Base-by-base conservation (phyloP, 2,329 filamentous ascomycete species). In the Eutypella sp. region DNA sequence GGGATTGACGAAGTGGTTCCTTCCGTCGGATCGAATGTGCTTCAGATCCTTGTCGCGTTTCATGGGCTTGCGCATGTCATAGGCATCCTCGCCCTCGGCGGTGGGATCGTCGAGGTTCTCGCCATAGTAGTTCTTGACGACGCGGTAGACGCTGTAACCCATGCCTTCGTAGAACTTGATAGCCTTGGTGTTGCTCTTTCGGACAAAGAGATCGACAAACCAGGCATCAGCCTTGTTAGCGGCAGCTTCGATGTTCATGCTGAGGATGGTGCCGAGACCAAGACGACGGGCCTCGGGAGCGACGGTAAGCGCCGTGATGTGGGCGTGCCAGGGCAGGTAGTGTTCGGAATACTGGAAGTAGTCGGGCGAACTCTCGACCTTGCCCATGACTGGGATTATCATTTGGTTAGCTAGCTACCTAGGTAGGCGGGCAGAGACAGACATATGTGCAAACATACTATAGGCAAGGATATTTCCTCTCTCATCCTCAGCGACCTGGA, bases 311-410 rank as follows among this genome's bases (percentile, higher is more conserved):
- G 92, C 93, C 4, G 93, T 99, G 63, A 99, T 95, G 69, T 99
- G 93, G 18, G 90, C 92, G 71, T 99, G 93, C 89, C 90, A 97
- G n/a, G 92, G 92, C n/a, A 96, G 85, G 70, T 95, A 95, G 70
- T 96, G 90, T 59, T 85, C 78, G 41, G 89, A 93, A 59, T 82
- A 82, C 48, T 81, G 77, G 64, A 87, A 80, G 44, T 83, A 82
- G 38, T 87, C 75, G 15, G 87, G 85, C 45, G 89, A 95, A 53
- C 89, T 84, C 73, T 97, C 92, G 49, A 95, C 80, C 72, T 99
- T 99, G 63, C 92, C 93, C 81, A 99, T 95, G 64, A 99, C 91
- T 96, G 54, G 43, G 50, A n/a, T n/a, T 38, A 15, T 27, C n/a
- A 41, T 39, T 49, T 10, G 48, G 20, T 22, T 6, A 16, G 4